Conservation (phyloP, 306 rosid species). For the Gastrolobium villosum region DNA sequence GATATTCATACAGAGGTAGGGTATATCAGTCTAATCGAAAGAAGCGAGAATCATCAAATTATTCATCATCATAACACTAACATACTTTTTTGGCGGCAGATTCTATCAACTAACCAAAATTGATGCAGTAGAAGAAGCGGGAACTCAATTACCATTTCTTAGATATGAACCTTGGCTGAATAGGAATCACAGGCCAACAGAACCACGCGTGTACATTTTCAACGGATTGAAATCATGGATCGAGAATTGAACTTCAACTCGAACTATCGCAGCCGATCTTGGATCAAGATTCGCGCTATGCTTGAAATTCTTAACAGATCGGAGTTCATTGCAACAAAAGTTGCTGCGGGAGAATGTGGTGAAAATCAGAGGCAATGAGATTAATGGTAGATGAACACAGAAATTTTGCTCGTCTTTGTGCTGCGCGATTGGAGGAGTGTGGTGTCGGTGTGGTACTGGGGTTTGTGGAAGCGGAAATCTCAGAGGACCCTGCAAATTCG, state of each 20-base stretch:
- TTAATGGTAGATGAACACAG: not conserved
- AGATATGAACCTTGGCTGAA: conserved; percentile 21
- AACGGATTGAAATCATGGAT: conserved; percentile 8
- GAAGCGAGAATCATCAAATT: conserved; percentile 2
- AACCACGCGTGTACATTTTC: conserved; percentile 22
- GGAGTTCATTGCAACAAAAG: not conserved
- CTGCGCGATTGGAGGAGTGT: conserved; percentile 35
- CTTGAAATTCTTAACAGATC: not conserved
- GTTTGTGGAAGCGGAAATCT: conserved; percentile 52
- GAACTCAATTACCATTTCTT: conserved; percentile 51
- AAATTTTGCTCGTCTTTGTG: conserved; percentile 29
- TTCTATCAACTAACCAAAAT: conserved; percentile 11
- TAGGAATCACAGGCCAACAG: conserved; percentile 28
- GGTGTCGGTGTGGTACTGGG: conserved; percentile 27
- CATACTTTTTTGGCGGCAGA: not conserved
- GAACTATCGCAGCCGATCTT: not conserved
- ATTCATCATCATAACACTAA: not conserved
- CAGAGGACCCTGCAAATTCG: conserved; percentile 66
- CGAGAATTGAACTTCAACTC: not conserved
- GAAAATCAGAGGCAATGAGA: not conserved
- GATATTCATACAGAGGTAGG: not conserved
- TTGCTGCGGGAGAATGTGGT: conserved; percentile 5
- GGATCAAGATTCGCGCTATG: not conserved
- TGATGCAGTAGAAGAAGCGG: not conserved
- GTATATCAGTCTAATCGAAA: not conserved